Conservation (phyloP, 495 filamentous ascomycete genomes). For the Bacidia gigantensis region DNA sequence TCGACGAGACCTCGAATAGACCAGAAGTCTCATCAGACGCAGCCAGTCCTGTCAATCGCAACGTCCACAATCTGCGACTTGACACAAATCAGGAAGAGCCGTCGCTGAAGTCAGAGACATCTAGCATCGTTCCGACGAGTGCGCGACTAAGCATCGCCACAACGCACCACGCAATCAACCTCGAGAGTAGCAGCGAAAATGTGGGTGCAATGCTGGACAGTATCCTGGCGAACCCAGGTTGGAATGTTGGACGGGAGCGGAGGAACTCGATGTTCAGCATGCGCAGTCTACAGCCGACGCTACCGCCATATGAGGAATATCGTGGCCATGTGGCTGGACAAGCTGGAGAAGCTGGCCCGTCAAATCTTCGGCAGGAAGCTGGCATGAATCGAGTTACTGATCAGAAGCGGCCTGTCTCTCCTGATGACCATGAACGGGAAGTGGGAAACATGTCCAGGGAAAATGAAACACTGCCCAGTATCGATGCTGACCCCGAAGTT, state of each 20-base stretch:
- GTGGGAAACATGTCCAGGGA: neutral
- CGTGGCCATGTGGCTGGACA: neutral
- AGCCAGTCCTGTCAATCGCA: neutral
- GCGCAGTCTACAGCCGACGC: constrained; percentile 1
- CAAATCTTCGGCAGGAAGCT: neutral
- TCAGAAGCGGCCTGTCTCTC: neutral
- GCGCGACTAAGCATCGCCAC: constrained; percentile 4
- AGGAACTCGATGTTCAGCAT: constrained; percentile 4
- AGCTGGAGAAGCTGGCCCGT: neutral
- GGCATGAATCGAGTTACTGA: neutral
- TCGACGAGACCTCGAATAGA: neutral
- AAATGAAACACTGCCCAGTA: neutral
- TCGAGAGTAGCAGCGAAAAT: neutral
- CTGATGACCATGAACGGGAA: neutral
- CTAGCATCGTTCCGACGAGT: neutral
- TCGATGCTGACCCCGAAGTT: constrained; percentile 15
- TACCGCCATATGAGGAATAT: constrained; percentile 6
- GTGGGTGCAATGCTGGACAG: neutral
- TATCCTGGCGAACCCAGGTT: constrained; percentile 2
- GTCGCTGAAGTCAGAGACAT: neutral
- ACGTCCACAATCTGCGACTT: neutral
- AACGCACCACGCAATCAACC: neutral
- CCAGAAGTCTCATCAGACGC: neutral
- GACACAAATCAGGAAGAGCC: neutral
- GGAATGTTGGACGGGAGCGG: neutral